Evolutionary conservation across 1,139 yeast species (phyloP), one percentile per base, ranked within the genome.

Genomic region (Wickerhamomyces sp.): DNA sequence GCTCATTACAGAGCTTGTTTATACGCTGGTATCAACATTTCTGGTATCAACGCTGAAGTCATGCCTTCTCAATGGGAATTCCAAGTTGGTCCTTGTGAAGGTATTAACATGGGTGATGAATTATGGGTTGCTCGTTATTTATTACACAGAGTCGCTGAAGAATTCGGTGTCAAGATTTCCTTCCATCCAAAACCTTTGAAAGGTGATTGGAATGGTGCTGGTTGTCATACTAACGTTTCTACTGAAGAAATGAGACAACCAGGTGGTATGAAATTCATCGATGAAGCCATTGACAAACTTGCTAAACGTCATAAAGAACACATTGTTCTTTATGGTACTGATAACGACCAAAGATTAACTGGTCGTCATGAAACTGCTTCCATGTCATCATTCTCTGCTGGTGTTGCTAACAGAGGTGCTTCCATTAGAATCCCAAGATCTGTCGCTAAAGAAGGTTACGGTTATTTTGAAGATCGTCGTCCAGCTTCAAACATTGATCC

Each of bases 41-140:
- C 96, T 42, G 98, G 98, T 74, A 90, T 92, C 67, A 92, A 92
- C 67, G 98, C 98, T 56, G 98, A 92, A 76, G 98, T 92, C 52
- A 92, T 92, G 97, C 98, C 98, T 44, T 88, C 97, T 45, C 98
- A 92, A 78, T 92, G 98, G 98, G 98, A 92, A 74, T 92, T 86
- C 86, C 98, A 92, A 76, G 97, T 92, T 56, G 98, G 98, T 61
- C 98, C 98, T 51, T 88, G 97, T 71, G 78, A 69, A 51, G 98
- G 98, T 61, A 90, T 92, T 65, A 67, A 71, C 56, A 90, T 92
- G 97, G 98, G 97, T 66, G 98, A 92, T 68, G 82, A 92, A 68
- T 78, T 92, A 65, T 90, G 97, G 92, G 78, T 90, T 60, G 94
- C 97, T 48, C 83, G 98, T 70, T 92, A 87, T 68, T 74, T 92